Evolutionary conservation across 2,329 filamentous ascomycete genomes (phyloP).

Genomic region (Cladobotryum protrusum): DNA sequence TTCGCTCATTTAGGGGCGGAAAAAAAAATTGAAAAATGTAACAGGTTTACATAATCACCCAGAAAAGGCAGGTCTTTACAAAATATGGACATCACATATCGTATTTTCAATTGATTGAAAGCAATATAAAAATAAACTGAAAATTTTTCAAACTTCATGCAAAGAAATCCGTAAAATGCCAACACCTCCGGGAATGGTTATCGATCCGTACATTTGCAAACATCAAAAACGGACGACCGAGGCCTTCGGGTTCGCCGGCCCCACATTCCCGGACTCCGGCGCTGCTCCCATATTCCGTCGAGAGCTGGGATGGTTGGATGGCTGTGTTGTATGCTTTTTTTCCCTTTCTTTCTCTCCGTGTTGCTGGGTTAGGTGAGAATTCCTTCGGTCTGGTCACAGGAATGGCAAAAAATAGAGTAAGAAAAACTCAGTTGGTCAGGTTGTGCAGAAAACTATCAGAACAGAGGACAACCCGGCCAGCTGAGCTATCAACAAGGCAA

Average conservation of each 20-base stretch:
- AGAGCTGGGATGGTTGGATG: background rate
- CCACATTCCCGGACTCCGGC: conserved; percentile 8
- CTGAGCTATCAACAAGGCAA: conserved; percentile 11
- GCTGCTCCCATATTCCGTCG: conserved; percentile 1
- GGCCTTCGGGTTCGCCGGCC: conserved; percentile 9
- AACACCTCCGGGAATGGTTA: background rate
- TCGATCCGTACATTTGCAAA: background rate
- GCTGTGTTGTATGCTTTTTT: background rate
- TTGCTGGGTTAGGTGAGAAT: conserved; percentile 3
- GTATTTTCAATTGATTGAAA: too few species aligned
- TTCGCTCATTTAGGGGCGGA: too few species aligned
- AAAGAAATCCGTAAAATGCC: too few species aligned
- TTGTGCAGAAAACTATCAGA: background rate
- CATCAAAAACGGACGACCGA: background rate
- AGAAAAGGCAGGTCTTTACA: too few species aligned
- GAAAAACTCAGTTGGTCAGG: conserved; percentile 5
- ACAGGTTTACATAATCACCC: too few species aligned
- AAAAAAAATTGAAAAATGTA: too few species aligned
- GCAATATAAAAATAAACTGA: too few species aligned
- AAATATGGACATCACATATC: too few species aligned
- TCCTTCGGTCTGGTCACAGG: conserved; percentile 3
- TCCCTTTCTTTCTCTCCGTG: too few species aligned
- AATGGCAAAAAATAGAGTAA: background rate
- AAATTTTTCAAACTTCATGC: too few species aligned
- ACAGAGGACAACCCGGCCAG: conserved; percentile 7